Evolutionary conservation across 345 rosid species (phyloP).

Genomic region (Eutrema yunnanense): DNA sequence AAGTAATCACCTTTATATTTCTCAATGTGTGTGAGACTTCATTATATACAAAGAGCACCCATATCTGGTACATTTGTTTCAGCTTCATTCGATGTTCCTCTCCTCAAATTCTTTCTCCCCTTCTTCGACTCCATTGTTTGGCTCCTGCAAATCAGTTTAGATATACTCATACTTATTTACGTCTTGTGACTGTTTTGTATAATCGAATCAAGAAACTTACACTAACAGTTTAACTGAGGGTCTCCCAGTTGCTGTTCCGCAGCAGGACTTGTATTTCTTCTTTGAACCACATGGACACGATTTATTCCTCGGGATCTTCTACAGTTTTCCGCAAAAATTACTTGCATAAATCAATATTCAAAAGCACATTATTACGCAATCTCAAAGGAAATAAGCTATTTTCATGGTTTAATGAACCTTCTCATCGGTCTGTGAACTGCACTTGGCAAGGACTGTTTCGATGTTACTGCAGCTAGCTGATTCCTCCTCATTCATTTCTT

Average conservation of each 20-base stretch:
- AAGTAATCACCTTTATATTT: neutral
- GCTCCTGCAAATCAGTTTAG: constrained; percentile 25
- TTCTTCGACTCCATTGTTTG: constrained; percentile 49
- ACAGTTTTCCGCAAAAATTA: constrained; percentile 8
- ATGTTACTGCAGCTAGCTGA: constrained; percentile 27
- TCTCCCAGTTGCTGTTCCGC: constrained; percentile 67
- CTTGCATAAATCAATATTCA: neutral
- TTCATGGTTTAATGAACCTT: constrained; percentile 44
- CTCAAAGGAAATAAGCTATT: neutral
- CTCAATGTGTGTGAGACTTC: constrained; percentile 9
- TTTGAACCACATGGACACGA: constrained; percentile 79
- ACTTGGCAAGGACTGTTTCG: constrained; percentile 26
- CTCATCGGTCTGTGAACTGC: constrained; percentile 38
- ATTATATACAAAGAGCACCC: constrained; percentile 82
- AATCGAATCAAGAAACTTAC: constrained; percentile 37
- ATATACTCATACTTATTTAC: neutral
- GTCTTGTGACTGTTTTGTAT: neutral
- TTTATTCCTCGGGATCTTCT: constrained; percentile 69
- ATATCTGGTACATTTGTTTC: constrained; percentile 56
- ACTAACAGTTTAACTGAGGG: constrained; percentile 39
- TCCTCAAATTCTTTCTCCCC: constrained; percentile 46
- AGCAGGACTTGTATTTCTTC: constrained; percentile 89
- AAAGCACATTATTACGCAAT: neutral
- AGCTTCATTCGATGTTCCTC: constrained; percentile 42
- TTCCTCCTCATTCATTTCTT: constrained; percentile 34